phyloP scores from a whole-genome alignment of 2,329 filamentous ascomycete genomes.

The Nemania diffusa region DNA sequence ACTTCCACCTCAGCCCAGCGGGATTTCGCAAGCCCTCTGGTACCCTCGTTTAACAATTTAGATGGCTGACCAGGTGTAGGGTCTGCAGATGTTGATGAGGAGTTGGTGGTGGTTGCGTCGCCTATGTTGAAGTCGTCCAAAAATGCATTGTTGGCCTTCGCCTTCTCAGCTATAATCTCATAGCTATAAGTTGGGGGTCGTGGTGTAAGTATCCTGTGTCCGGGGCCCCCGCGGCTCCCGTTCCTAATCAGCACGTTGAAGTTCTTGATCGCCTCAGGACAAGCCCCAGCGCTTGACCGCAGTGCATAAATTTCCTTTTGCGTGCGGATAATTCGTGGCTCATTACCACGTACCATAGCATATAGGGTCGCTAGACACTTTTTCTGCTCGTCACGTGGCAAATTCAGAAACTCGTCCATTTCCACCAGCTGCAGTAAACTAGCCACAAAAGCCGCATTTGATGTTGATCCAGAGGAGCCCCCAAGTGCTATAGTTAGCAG shows the following conservation, averaged over 20 bases:
- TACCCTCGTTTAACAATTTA: background rate
- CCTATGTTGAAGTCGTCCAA: background rate
- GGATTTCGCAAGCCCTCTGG: slow-evolving; percentile 1
- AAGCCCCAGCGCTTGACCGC: slow-evolving; percentile 20
- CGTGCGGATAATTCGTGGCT: slow-evolving; percentile 29
- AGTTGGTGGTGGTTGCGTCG: background rate
- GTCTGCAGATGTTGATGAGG: background rate
- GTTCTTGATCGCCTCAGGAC: slow-evolving; percentile 25
- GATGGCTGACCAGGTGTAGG: background rate
- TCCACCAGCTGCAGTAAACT: slow-evolving; percentile 30
- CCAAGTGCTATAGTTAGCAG: background rate
- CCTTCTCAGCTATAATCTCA: background rate
- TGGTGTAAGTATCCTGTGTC: background rate
- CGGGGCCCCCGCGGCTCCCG: background rate
- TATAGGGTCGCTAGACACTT: slow-evolving; percentile 34
- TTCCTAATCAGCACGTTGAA: slow-evolving; percentile 16
- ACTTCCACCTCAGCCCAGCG: slow-evolving; percentile 8
- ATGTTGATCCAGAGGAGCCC: background rate
- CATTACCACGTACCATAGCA: slow-evolving; percentile 21
- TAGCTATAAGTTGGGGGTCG: background rate
- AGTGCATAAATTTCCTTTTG: slow-evolving; percentile 28
- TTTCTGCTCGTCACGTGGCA: slow-evolving; percentile 34
- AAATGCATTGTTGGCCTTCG: background rate
- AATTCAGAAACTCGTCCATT: slow-evolving; percentile 25
- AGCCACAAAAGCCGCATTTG: slow-evolving; percentile 18